Conservation (phyloP, 805 yeast species). For the Priceomyces haplophilus region DNA sequence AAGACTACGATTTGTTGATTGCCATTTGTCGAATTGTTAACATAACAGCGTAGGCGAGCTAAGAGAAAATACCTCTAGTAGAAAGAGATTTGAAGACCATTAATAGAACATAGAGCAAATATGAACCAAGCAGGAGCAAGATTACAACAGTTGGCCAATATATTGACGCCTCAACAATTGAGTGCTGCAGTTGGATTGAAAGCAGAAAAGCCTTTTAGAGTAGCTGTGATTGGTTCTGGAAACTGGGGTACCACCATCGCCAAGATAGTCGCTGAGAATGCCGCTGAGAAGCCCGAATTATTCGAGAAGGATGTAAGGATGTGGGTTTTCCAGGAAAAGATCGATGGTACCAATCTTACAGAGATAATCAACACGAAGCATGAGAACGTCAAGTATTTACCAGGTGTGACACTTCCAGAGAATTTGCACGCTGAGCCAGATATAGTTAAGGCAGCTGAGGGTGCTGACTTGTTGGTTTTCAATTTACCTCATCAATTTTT, state of each 20-base stretch:
- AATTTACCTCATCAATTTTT: conserved; percentile 97
- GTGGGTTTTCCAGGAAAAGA: conserved; percentile 94
- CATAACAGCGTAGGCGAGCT: too few species aligned
- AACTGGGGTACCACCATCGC: conserved; percentile 99
- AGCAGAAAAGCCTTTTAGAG: conserved; percentile 34
- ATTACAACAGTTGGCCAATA: conserved; percentile 28
- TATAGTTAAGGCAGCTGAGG: conserved; percentile 68
- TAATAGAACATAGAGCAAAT: background rate
- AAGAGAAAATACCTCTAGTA: too few species aligned
- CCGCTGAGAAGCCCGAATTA: conserved; percentile 64
- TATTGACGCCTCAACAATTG: conserved; percentile 19
- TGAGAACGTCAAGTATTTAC: conserved; percentile 92
- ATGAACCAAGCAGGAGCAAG: conserved; percentile 19
- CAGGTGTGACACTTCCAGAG: conserved; percentile 81
- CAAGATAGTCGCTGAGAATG: conserved; percentile 88
- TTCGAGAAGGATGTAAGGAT: conserved; percentile 76
- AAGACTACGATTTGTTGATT: background rate
- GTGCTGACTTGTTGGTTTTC: conserved; percentile 84
- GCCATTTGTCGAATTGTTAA: too few species aligned
- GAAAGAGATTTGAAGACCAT: too few species aligned
- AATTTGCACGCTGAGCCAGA: conserved; percentile 88
- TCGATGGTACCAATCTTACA: conserved; percentile 77
- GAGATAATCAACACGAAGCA: conserved; percentile 87
- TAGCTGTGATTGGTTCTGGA: conserved; percentile 87
- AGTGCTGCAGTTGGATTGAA: conserved; percentile 11